Base-by-base conservation (phyloP, 257 asterid species). In the Solanum sitiens region DNA sequence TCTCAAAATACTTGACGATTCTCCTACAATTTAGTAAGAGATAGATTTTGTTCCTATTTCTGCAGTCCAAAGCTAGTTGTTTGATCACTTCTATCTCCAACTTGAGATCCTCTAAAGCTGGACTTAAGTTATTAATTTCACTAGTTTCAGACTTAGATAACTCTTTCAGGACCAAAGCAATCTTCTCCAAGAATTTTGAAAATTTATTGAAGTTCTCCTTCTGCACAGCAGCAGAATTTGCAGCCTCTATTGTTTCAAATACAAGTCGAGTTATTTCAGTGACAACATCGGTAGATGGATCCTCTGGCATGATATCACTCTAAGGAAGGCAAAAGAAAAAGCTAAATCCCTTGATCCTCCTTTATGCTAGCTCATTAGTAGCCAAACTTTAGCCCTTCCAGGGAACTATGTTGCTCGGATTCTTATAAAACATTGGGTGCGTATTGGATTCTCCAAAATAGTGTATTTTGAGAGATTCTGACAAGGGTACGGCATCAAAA, bases 1-100 rank as follows among this genome's bases (percentile, higher is more conserved):
- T 67, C 76, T 89, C 92, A 53, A 92, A 59, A 6, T 85, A 83
- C 84, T 91, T 89, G 11, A 77, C 87, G 61, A 91, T 91, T 67
- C 86, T 88, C 89, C 70, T 87, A 83, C 91, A 90, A 72, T 88
- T 92, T 50, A 92, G 39, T 56, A 91, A 86, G 88, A 91, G 94
- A 88, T 92, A 90, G n/a, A 92, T 84, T 87, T 65, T 90, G 87
- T 90, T 92, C 8, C 90, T 87, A 3, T 71, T 75, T 80, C 82
- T 83, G 90, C 93, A 92, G 21, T 87, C 88, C 27, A 59, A 53
- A 40, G 80, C 84, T 50, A 92, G 59, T 39, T 88, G 86, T 87
- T 90, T 91, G 4, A 91, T 89, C 59, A 45, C 77, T 15, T 85
- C 59, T 32, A 92, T 82, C 91, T 91, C 94, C 83, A 6, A 11